phyloP scores from a whole-genome alignment of 805 yeast genomes.

The Yarrowia osloensis region DNA sequence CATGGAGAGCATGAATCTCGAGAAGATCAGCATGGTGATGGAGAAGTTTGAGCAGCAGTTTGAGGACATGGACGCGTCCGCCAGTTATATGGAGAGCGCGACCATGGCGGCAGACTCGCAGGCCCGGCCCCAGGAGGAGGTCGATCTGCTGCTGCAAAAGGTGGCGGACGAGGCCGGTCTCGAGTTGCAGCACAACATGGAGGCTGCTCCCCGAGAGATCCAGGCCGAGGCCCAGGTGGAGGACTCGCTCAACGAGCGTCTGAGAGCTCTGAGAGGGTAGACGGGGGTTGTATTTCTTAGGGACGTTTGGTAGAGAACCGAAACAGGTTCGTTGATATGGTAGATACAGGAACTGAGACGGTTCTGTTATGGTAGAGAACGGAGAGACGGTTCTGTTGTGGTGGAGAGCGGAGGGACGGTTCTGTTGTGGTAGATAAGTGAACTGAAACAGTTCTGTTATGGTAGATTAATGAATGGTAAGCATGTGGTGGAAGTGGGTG shows the following conservation, averaged over 20 bases:
- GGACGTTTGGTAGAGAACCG: too few species aligned
- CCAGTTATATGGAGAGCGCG: conserved; percentile 89
- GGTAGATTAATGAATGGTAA: not conserved
- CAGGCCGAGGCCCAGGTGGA: conserved; percentile 67
- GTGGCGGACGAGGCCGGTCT: conserved; percentile 98
- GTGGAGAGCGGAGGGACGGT: too few species aligned
- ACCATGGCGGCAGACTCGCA: conserved; percentile 86
- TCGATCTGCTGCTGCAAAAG: conserved; percentile 82
- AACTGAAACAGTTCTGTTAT: too few species aligned
- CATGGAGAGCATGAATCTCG: conserved; percentile 91
- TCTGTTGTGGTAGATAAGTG: too few species aligned
- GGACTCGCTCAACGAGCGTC: conserved; percentile 81
- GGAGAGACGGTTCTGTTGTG: too few species aligned
- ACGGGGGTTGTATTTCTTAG: too few species aligned
- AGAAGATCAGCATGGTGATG: conserved; percentile 90
- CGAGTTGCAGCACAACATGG: conserved; percentile 82
- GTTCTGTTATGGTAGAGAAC: too few species aligned
- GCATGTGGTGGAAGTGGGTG: too few species aligned
- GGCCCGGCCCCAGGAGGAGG: conserved; percentile 92
- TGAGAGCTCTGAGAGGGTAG: conserved; percentile 62
- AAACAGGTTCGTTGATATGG: too few species aligned
- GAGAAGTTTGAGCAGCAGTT: conserved; percentile 95
- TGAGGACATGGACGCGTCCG: conserved; percentile 91
- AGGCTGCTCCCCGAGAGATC: conserved; percentile 47
- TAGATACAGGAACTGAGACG: too few species aligned